Evolutionary conservation across 108 stramenopile genomes (phyloP).

Genomic region (Skeletonema costatum): DNA sequence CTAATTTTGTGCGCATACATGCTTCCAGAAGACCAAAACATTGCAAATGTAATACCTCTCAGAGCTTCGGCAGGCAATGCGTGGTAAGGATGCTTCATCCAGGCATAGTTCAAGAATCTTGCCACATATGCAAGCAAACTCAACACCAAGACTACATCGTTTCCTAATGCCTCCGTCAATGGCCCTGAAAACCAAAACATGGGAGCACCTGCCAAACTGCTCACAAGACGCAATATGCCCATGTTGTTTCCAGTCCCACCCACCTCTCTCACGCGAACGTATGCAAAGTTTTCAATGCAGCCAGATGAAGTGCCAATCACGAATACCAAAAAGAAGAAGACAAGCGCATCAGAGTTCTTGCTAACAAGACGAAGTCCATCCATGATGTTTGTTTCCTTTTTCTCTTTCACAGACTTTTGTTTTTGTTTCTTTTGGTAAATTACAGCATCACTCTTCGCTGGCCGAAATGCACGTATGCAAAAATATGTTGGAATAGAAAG

Average conservation of each 20-base stretch:
- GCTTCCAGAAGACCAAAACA: conserved; percentile 92
- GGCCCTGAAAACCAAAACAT: conserved; percentile 93
- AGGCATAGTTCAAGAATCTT: conserved; percentile 91
- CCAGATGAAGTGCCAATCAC: conserved; percentile 90
- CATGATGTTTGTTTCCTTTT: conserved; percentile 50
- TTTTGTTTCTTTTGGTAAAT: conserved; percentile 20
- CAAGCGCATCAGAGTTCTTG: conserved; percentile 83
- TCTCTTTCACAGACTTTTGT: conserved; percentile 5
- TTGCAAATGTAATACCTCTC: conserved; percentile 92
- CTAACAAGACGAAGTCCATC: conserved; percentile 75
- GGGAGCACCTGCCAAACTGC: conserved; percentile 88
- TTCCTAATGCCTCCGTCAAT: conserved; percentile 76
- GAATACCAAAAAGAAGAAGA: conserved; percentile 89
- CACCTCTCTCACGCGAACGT: conserved; percentile 91
- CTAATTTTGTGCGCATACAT: conserved; percentile 90
- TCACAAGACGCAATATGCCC: conserved; percentile 88
- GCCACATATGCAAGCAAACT: conserved; percentile 82
- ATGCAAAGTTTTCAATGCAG: conserved; percentile 97
- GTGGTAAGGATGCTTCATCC: conserved; percentile 82
- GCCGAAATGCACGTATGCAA: conserved; percentile 67
- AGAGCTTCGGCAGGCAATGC: conserved; percentile 93
- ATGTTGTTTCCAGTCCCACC: conserved; percentile 88
- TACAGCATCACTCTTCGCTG: conserved; percentile 35
- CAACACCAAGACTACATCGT: conserved; percentile 82
- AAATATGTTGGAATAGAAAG: conserved; percentile 74